Evolutionary conservation across 352 stramenopile genomes (phyloP), one percentile per base, ranked within the genome.

Genomic region (Pythium plurisporium): DNA sequence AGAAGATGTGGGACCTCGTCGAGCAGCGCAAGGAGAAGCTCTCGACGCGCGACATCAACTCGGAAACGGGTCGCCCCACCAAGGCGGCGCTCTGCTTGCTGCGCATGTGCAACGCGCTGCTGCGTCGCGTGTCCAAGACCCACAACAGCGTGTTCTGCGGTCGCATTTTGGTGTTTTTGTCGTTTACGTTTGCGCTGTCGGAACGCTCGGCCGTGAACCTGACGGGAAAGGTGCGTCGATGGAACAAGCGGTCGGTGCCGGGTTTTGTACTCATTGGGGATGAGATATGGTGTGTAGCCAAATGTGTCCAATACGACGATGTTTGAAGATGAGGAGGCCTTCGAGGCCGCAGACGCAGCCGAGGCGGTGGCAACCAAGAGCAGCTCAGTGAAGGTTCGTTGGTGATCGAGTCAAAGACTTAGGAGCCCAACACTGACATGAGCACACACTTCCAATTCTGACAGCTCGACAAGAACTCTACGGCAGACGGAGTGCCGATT

Each of bases 121-220:
- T 95, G 60, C 82, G 85, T 5, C 81, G 85, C 23, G 60, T 93
- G 44, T 95, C 85, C 26, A 93, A 93, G 72, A 95, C 85, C 22
- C 82, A 95, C 63, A 91, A 95, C 65, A 95, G 79, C 49, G 82
- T 95, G n/a, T 95, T 95, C 40, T 95, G 85, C 42, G 85, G 85
- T 38, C 87, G 86, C 59, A 95, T 95, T 59, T 61, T 95, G 33
- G 63, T 93, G 43, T 93, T 95, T 59, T 72, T 95, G 59, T 91
- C 85, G 37, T 95, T 88, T 45, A 91, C 78, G 22, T 95, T 95
- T 23, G 72, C 82, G 27, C 68, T 95, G 9, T 92, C 82, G 26
- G 85, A 95, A 64, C 81, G 83, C 23, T 95, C 85, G 36, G 85
- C 81, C 23, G 81, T 95, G 5, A 95, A 95, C 59, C 55, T 93